phyloP scores from a whole-genome alignment of 352 stramenopile genomes.

The Globisporangium nodosum region DNA sequence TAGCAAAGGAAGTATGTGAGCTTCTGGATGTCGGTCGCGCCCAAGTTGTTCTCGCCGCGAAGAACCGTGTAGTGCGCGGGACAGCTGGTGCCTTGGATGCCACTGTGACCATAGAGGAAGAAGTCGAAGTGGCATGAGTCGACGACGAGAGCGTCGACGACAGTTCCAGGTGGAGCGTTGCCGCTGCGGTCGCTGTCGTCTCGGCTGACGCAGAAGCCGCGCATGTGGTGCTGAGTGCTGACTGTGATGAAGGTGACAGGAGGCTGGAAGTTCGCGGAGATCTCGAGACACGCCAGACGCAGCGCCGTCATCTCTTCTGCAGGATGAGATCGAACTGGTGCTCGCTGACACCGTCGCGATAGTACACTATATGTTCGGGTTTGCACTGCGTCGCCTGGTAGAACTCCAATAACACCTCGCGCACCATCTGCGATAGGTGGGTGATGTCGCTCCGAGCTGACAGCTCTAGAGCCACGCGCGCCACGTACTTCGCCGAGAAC shows the following conservation, averaged over 20 bases:
- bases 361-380: conserved; percentile 81
- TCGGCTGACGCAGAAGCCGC: conserved; percentile 23
- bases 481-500: conserved; percentile 52
- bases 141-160: conserved; percentile 55
- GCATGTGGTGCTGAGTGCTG: conserved; percentile 65
- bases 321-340: conserved; percentile 75
- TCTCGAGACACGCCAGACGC: conserved; percentile 30
- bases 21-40: conserved; percentile 27
- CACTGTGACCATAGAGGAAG: conserved; percentile 60
- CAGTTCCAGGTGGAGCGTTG: conserved; percentile 35
- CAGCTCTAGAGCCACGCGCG: conserved; percentile 45
- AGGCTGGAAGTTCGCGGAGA: conserved; percentile 42
- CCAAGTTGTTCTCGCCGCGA: conserved; percentile 46
- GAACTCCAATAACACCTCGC: conserved; percentile 71
- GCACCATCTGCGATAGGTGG: conserved; percentile 50
- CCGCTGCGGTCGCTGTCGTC: conserved; percentile 29
- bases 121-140: conserved; percentile 62
- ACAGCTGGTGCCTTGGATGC: conserved; percentile 59
- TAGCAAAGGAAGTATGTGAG: conserved; percentile 54
- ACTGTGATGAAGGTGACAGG: conserved; percentile 65
- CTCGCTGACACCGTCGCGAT: conserved; percentile 82
- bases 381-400: conserved; percentile 65
- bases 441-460: conserved; percentile 35
- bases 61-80: conserved; percentile 65
- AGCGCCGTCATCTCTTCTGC: conserved; percentile 48